phyloP scores from a whole-genome alignment of 345 rosid species.

The Populus deltoides region DNA sequence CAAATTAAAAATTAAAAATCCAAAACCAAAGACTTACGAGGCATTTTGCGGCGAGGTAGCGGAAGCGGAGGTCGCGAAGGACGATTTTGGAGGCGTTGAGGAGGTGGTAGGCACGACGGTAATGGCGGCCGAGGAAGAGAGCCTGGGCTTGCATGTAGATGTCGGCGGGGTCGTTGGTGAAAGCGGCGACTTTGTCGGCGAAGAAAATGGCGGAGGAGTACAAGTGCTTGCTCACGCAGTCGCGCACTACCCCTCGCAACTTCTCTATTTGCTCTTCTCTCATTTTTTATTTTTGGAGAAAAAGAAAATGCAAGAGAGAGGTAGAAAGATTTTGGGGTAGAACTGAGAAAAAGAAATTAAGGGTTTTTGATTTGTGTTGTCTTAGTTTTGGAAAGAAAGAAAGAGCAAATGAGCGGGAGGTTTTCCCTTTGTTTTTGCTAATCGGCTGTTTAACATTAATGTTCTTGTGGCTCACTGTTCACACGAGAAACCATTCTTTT shows the following conservation, averaged over 20 bases:
- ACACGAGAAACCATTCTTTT: too few relatives aligned
- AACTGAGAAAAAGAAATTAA: background rate
- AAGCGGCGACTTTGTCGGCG: constrained; percentile 83
- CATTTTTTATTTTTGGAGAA: constrained; percentile 31
- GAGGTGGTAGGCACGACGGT: constrained; percentile 92
- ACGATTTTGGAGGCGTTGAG: constrained; percentile 87
- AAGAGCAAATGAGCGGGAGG: background rate
- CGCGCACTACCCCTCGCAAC: constrained; percentile 87
- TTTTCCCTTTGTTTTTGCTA: too few relatives aligned
- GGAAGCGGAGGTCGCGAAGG: constrained; percentile 91
- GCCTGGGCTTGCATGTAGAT: constrained; percentile 96
- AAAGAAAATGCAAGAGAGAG: background rate
- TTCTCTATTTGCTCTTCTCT: constrained; percentile 85
- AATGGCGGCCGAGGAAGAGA: constrained; percentile 87
- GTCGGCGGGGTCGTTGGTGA: constrained; percentile 79
- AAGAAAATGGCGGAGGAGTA: constrained; percentile 97
- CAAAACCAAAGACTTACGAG: constrained; percentile 39
- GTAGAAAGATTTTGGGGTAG: background rate
- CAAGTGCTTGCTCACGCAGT: constrained; percentile 93
- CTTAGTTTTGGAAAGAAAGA: background rate
- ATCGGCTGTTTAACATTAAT: too few relatives aligned
- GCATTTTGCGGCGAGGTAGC: constrained; percentile 96
- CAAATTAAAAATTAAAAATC: background rate
- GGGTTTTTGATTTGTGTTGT: background rate
- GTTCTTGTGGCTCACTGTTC: too few relatives aligned